Percentiles rank a stretch among this genome's conserved stretches.
These are phyloP conservation scores for Curvularia eragrostidis DNA, from an alignment of 2,329 filamentous ascomycete species.

Conservation along the genomic window DNA sequence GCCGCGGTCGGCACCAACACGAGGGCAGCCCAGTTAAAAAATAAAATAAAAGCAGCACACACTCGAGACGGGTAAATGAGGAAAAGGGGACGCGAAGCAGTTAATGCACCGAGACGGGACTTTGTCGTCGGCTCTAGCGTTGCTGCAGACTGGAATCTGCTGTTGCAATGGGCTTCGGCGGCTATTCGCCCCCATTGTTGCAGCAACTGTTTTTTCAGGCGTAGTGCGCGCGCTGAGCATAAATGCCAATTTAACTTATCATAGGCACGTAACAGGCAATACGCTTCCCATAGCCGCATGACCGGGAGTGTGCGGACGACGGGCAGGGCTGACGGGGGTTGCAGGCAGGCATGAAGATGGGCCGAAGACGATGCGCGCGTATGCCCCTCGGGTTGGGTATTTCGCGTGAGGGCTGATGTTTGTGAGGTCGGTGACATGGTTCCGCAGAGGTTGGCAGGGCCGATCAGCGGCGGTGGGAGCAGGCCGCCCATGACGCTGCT, in stretches of 20 bases:
- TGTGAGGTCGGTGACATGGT: slow-evolving; percentile 29
- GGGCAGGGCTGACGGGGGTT: slow-evolving; percentile 17
- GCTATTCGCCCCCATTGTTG: slow-evolving; percentile 26
- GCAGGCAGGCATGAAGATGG: slow-evolving; percentile 26
- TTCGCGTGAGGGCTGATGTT: slow-evolving; percentile 21
- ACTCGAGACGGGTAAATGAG: slow-evolving; percentile 31
- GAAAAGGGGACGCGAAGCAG: slow-evolving; percentile 24
- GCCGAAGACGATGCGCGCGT: slow-evolving; percentile 5
- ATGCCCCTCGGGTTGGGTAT: not conserved
- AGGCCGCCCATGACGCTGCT: slow-evolving; percentile 31
- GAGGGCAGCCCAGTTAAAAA: not conserved
- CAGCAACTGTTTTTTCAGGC: slow-evolving; percentile 29
- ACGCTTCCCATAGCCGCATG: slow-evolving; percentile 7
- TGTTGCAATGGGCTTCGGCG: slow-evolving; percentile 20
- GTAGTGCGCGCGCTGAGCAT: slow-evolving; percentile 36
- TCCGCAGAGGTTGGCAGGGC: slow-evolving; percentile 31
- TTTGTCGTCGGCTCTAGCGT: slow-evolving; percentile 41
- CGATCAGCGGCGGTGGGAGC: slow-evolving; percentile 34
- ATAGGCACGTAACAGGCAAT: slow-evolving; percentile 22
- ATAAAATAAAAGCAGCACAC: slow-evolving; percentile 18
- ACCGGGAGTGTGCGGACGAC: slow-evolving; percentile 16
- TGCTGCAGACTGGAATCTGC: slow-evolving; percentile 21
- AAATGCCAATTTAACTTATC: slow-evolving; percentile 37
- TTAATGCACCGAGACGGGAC: slow-evolving; percentile 27
- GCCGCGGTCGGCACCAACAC: not conserved